Evolutionary conservation across 2,329 filamentous ascomycete genomes (phyloP), one percentile per base, ranked within the genome.

Genomic region (Venturia aucupariae): DNA sequence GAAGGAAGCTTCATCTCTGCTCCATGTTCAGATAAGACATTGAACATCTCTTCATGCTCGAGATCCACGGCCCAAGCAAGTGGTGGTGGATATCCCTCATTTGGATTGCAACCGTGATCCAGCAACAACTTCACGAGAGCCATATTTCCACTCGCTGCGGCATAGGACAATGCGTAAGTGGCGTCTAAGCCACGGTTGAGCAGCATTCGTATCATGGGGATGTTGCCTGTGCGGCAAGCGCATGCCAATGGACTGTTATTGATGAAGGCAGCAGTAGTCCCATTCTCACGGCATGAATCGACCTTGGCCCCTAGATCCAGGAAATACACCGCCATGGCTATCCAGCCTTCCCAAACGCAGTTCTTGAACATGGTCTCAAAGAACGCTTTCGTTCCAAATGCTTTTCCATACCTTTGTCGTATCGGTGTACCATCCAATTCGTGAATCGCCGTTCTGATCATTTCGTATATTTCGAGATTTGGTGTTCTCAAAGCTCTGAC

Each of bases 41-140:
- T 60, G 39, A 60, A 42, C n/a, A 60, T 60, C 1, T 35, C 32
- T 30, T 41, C 39, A 8, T 60, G 57, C 15, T 60, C 57, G 15
- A 27, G 35, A 15, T 60, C 35, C n/a, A 60, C 35, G 2, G 57
- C 35, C 32, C 55, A 41, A 17, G 38, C 24, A 39, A 60, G 1
- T 11, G 55, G 55, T n/a, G 55, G 32, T 15, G 55, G 55, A 11
- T 38, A 38, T 2, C 55, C 3, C 22, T 60, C 55, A 17, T 60
- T 60, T 6, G 55, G 55, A 39, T 60, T 22, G 55, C 55, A 60
- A 5, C 55, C 55, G 10, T 60, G 55, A 41, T 60, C 55, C 32
- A 60, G 17, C 19, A 60, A 27, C 8, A 60, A 3, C 32, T 41
- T 38, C 19, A 60, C 55, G 10, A 60, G 38, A 27, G 11, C 22